Evolutionary conservation across 768 basidiomycete species (phyloP).

Genomic region (Pleurotus platypus): DNA sequence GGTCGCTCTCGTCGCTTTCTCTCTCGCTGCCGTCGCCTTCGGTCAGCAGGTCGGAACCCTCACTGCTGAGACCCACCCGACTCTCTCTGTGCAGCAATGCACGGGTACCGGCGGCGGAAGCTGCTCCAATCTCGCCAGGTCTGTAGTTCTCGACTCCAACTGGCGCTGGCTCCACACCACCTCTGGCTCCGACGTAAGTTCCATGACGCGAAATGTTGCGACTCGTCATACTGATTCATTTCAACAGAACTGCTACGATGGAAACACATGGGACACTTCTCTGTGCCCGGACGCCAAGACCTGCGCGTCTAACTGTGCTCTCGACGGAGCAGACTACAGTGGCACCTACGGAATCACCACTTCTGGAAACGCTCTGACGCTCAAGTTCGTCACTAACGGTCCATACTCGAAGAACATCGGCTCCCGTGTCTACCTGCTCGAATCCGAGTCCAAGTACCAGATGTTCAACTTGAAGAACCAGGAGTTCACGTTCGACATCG

Average conservation of each 20-base stretch:
- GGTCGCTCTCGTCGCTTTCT: constrained; percentile 21
- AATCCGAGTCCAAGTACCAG: constrained; percentile 25
- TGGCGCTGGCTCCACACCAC: constrained; percentile 39
- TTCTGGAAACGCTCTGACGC: constrained; percentile 30
- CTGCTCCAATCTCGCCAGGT: constrained; percentile 20
- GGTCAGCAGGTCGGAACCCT: constrained; percentile 41
- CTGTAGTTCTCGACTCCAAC: constrained; percentile 40
- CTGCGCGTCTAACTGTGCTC: constrained; percentile 20
- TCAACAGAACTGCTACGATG: constrained; percentile 26
- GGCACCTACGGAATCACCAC: constrained; percentile 36
- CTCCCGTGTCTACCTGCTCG: constrained; percentile 33
- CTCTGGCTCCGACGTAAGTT: constrained; percentile 13
- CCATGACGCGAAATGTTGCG: not conserved
- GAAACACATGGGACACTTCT: constrained; percentile 36
- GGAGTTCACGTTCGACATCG: constrained; percentile 50
- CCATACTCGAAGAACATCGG: not conserved
- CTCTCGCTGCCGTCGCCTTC: constrained; percentile 24
- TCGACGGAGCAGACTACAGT: constrained; percentile 30
- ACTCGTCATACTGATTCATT: not conserved
- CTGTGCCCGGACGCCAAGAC: constrained; percentile 32
- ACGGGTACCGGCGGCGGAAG: constrained; percentile 22
- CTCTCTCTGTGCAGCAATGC: constrained; percentile 33
- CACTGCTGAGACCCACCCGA: constrained; percentile 39
- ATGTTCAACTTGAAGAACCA: constrained; percentile 37
- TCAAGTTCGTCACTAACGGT: constrained; percentile 33